Evolutionary conservation across 108 stramenopile species (phyloP).

Genomic region (Aureococcus anophagefferens): DNA sequence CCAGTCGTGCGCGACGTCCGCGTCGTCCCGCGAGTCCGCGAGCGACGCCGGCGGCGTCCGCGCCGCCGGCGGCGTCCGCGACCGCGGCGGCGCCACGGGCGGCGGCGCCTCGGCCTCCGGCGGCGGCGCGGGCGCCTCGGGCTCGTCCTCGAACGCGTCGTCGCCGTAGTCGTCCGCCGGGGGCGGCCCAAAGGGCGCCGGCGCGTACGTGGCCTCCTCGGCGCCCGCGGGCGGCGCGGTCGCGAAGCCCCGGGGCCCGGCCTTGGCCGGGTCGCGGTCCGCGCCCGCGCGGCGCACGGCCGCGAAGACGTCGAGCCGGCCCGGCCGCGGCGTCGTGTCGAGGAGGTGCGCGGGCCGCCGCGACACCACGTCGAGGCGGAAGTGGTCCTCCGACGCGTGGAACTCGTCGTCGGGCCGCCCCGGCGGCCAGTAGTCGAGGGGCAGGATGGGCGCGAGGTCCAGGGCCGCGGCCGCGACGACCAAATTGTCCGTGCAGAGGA

Average conservation of each 20-base stretch:
- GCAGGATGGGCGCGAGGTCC: not conserved
- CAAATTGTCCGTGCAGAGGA: not conserved
- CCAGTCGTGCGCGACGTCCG: too few species aligned
- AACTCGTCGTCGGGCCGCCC: not conserved
- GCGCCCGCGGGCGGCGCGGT: too few species aligned
- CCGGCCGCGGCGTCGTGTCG: not conserved
- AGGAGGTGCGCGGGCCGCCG: not conserved
- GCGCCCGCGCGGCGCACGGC: not conserved
- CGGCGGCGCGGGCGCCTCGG: not conserved
- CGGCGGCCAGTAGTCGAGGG: not conserved
- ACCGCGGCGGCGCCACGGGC: too few species aligned
- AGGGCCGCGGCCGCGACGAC: not conserved
- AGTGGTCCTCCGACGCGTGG: not conserved
- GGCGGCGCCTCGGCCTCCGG: not conserved
- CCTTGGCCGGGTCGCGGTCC: not conserved
- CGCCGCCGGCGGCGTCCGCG: too few species aligned
- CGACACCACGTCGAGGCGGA: not conserved
- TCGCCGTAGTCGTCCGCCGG: too few species aligned
- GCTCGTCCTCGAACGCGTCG: not conserved
- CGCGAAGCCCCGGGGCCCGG: not conserved
- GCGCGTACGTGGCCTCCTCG: too few species aligned
- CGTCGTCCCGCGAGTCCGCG: too few species aligned
- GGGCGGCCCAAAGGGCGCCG: too few species aligned
- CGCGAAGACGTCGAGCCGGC: not conserved
- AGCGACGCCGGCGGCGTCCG: too few species aligned